phyloP scores from a whole-genome alignment of 306 rosid species.

The Cyclanthera cordifolia region DNA sequence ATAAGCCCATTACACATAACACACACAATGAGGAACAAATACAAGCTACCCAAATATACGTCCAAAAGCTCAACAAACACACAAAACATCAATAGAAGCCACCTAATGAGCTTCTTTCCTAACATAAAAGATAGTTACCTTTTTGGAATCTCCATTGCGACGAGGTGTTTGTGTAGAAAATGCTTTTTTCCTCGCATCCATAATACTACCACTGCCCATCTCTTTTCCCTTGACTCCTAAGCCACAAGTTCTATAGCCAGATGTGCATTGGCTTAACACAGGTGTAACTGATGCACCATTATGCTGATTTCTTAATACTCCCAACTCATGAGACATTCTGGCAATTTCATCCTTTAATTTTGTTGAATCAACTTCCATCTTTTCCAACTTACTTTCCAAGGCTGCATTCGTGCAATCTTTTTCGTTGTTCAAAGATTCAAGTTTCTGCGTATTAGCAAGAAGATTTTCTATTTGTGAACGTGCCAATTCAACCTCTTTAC shows the following conservation, averaged over 20 bases:
- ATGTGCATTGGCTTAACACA: constrained; percentile 34
- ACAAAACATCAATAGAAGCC: too few relatives aligned
- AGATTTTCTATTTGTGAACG: constrained; percentile 37
- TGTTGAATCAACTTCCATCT: constrained; percentile 40
- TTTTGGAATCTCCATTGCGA: constrained; percentile 21
- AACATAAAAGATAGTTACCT: constrained; percentile 26
- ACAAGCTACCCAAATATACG: too few relatives aligned
- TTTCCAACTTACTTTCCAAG: constrained; percentile 35
- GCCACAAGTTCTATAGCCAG: constrained; percentile 16
- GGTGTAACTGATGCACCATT: constrained; percentile 34
- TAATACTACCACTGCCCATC: constrained; percentile 24
- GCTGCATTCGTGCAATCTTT: constrained; percentile 45
- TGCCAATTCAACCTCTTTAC: constrained; percentile 41
- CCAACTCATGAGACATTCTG: constrained; percentile 45
- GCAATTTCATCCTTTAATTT: constrained; percentile 43
- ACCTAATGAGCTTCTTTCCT: too few relatives aligned
- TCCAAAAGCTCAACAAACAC: too few relatives aligned
- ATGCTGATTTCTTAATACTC: constrained; percentile 31
- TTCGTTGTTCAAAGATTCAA: constrained; percentile 38
- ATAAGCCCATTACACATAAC: too few relatives aligned
- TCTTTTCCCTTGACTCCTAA: constrained; percentile 20
- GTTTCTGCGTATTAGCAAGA: constrained; percentile 45
- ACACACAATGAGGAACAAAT: too few relatives aligned
- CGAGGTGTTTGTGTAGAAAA: constrained; percentile 19
- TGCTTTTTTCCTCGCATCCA: constrained; percentile 31